A percentile compares a stretch with the other conserved stretches of the same genome.
Evolutionary conservation across 2,329 filamentous ascomycete species (phyloP).

Genomic region (Helotiales sp.): DNA sequence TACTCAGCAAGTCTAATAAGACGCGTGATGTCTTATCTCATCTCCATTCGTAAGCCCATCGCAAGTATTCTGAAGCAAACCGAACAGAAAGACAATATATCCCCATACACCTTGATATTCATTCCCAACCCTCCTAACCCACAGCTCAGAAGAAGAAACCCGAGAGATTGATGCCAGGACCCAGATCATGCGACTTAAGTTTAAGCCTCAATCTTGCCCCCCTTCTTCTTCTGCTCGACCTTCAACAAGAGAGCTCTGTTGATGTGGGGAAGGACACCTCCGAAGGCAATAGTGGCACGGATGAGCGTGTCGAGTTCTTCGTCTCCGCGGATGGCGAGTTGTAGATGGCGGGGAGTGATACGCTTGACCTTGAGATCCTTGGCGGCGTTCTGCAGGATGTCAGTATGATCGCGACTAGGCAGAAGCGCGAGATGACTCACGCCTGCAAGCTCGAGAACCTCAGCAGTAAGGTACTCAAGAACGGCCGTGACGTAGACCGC

Average conservation of each 20-base stretch:
- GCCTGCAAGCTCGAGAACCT: constrained; percentile 96
- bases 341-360: constrained; percentile 95
- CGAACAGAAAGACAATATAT: constrained; percentile 15
- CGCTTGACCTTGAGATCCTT: constrained; percentile 99
- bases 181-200: constrained; percentile 18
- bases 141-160: constrained; percentile 7
- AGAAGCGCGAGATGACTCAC: constrained; percentile 49
- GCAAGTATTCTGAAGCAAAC: constrained; percentile 6
- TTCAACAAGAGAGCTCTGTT: constrained; percentile 94
- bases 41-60: constrained; percentile 21
- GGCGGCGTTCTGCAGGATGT: constrained; percentile 73
- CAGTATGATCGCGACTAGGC: constrained; percentile 13
- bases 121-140: constrained; percentile 13
- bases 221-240: constrained; percentile 97
- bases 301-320: constrained; percentile 98
- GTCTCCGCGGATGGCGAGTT: constrained; percentile 96
- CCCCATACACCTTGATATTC: constrained; percentile 26
- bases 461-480: constrained; percentile 95
- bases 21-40: constrained; percentile 18
- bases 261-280: constrained; percentile 98
- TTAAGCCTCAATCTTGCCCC: constrained; percentile 38
- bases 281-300: constrained; percentile 95
- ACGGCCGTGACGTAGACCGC: constrained; percentile 98
- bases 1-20: constrained; percentile 9
- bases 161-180: constrained; percentile 9